A percentile compares a stretch with the other conserved stretches of the same genome.
phyloP scores from a whole-genome alignment of 1,284 basidiomycete genomes.

The Abortiporus biennis region DNA sequence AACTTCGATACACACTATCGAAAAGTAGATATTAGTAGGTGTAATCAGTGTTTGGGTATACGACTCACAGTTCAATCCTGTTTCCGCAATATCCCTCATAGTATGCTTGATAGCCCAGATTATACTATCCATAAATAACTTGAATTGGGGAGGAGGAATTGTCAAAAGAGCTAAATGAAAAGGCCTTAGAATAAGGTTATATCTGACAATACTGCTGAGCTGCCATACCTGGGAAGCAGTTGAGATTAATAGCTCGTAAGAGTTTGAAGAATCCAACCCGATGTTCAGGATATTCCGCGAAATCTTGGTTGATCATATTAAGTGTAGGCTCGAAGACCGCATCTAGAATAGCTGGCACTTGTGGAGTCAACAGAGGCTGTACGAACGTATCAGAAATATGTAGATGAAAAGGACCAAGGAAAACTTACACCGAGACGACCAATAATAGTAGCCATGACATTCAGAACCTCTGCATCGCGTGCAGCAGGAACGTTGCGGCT shows the following conservation, averaged over 20 bases:
- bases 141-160: conserved; percentile 91
- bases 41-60: conserved; percentile 1
- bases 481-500: conserved; percentile 91
- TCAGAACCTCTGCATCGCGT: conserved; percentile 95
- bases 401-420: background rate
- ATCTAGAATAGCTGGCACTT: conserved; percentile 95
- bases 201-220: conserved; percentile 2
- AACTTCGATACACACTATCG: conserved; percentile 85
- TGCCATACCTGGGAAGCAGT: conserved; percentile 88
- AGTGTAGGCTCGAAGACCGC: conserved; percentile 97
- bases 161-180: conserved; percentile 68
- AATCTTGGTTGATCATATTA: conserved; percentile 99
- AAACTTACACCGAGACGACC: conserved; percentile 72
- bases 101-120: conserved; percentile 99
- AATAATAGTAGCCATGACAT: conserved; percentile 98
- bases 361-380: conserved; percentile 81
- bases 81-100: conserved; percentile 98
- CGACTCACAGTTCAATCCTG: conserved; percentile 77
- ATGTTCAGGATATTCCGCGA: conserved; percentile 97
- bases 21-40: conserved; percentile 12
- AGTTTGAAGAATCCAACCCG: conserved; percentile 97
- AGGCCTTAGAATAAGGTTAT: conserved; percentile 8
- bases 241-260: conserved; percentile 86
- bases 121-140: conserved; percentile 97
- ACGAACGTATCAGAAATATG: conserved; percentile 1